A percentile compares a stretch with the other conserved stretches of the same genome.
phyloP scores from a whole-genome alignment of 345 rosid species.

The Sisymbrium altissimum region DNA sequence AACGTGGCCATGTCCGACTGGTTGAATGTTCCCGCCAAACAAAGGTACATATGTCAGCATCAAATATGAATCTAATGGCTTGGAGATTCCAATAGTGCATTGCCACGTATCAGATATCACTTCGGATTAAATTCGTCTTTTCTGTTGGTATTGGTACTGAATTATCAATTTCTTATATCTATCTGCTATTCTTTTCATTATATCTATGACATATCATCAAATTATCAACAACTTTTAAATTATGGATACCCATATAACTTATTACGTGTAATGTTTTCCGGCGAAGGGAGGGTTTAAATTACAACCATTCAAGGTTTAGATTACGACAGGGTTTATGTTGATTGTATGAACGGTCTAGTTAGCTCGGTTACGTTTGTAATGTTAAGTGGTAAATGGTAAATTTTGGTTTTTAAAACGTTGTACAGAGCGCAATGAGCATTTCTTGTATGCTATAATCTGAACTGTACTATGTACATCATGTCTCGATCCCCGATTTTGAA shows the following conservation, averaged over 20 bases:
- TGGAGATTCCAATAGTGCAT: not conserved
- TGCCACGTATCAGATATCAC: slow-evolving; percentile 19
- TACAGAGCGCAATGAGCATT: not conserved
- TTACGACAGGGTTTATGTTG: not conserved
- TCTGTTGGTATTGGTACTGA: not conserved
- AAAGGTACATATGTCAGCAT: slow-evolving; percentile 8
- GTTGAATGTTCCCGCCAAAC: slow-evolving; percentile 1
- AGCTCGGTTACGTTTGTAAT: no score
- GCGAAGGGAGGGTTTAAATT: not conserved
- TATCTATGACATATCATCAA: no score
- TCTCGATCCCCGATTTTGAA: not conserved
- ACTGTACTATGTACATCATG: no score
- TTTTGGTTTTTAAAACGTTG: not conserved
- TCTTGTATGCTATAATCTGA: no score
- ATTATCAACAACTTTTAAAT: not conserved
- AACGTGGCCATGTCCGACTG: slow-evolving; percentile 4
- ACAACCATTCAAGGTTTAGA: not conserved
- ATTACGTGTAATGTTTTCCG: not conserved
- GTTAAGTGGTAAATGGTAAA: no score
- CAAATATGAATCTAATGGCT: slow-evolving; percentile 12
- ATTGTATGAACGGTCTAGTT: not conserved
- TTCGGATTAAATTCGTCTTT: not conserved
- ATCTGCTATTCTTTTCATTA: not conserved
- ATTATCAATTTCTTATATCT: not conserved
- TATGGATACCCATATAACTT: not conserved